Evolutionary conservation across 306 rosid genomes (phyloP).

Genomic region (Quillaja saponaria): DNA sequence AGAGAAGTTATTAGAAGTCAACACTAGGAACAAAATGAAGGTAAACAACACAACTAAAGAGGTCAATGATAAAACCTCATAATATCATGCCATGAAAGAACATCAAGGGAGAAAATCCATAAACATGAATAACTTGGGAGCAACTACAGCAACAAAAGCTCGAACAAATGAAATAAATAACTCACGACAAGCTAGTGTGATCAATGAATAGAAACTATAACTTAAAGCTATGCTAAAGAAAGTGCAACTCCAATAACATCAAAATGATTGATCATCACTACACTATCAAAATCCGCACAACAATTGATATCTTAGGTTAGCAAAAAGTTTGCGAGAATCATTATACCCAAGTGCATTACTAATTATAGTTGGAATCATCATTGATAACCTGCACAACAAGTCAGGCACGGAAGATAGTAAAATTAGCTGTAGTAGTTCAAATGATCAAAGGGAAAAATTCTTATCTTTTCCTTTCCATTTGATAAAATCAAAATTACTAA

Average conservation of each 20-base stretch:
- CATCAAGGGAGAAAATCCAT: background rate
- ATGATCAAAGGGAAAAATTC: constrained; percentile 22
- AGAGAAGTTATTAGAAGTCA: too few relatives aligned
- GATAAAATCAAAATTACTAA: constrained; percentile 13
- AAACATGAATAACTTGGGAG: constrained; percentile 11
- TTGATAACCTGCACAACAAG: constrained; percentile 70
- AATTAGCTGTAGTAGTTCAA: constrained; percentile 25
- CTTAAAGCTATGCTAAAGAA: constrained; percentile 86
- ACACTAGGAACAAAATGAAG: too few relatives aligned
- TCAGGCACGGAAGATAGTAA: constrained; percentile 6
- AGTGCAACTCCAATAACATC: constrained; percentile 93
- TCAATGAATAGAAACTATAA: constrained; percentile 36
- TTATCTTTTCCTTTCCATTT: constrained; percentile 2
- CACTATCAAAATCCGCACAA: constrained; percentile 89
- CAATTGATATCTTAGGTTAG: constrained; percentile 90
- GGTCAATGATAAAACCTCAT: too few relatives aligned
- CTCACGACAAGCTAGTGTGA: background rate
- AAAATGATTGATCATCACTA: constrained; percentile 75
- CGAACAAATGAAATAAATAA: background rate
- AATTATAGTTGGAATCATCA: constrained; percentile 75
- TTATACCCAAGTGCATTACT: constrained; percentile 93
- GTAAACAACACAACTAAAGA: too few relatives aligned
- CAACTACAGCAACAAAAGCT: constrained; percentile 6
- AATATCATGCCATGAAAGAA: background rate
- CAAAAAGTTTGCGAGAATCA: constrained; percentile 94